Conservation (phyloP, 176 grass and related monocot species). For the Cenchrus fungigraminus region DNA sequence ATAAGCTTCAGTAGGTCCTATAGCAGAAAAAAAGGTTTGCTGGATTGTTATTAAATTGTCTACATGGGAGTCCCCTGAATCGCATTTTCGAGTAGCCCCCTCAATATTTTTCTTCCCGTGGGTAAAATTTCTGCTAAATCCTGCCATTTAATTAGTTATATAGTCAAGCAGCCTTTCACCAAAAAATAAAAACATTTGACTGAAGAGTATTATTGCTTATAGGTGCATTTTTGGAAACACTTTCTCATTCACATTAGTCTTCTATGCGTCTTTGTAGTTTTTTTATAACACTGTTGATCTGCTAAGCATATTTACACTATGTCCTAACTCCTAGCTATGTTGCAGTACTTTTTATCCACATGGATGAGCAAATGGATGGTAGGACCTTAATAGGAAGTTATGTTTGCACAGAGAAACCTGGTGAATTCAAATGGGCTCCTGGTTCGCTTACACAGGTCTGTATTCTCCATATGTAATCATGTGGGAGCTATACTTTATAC, state of each 20-base stretch:
- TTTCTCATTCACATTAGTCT: not conserved
- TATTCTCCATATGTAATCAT: conserved; percentile 4
- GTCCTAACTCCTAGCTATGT: conserved; percentile 41
- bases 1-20: not conserved
- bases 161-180: too few species aligned
- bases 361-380: conserved; percentile 96
- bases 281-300: conserved; percentile 5
- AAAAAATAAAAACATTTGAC: too few species aligned
- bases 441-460: conserved; percentile 94
- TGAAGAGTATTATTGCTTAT: not conserved
- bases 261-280: conserved; percentile 8
- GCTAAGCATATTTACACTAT: conserved; percentile 15
- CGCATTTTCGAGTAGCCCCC: not conserved
- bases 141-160: not conserved
- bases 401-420: conserved; percentile 80
- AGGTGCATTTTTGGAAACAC: too few species aligned
- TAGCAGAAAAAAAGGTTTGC: not conserved
- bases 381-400: conserved; percentile 90
- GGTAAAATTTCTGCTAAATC: conserved; percentile 3
- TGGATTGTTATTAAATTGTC: not conserved
- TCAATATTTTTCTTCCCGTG: not conserved
- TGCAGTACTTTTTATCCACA: conserved; percentile 89
- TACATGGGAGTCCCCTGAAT: not conserved
- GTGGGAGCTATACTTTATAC: not conserved
- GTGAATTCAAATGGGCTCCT: conserved; percentile 95